phyloP scores from a whole-genome alignment of 2,329 filamentous ascomycete genomes.

The Atkinsonella hypoxylon region DNA sequence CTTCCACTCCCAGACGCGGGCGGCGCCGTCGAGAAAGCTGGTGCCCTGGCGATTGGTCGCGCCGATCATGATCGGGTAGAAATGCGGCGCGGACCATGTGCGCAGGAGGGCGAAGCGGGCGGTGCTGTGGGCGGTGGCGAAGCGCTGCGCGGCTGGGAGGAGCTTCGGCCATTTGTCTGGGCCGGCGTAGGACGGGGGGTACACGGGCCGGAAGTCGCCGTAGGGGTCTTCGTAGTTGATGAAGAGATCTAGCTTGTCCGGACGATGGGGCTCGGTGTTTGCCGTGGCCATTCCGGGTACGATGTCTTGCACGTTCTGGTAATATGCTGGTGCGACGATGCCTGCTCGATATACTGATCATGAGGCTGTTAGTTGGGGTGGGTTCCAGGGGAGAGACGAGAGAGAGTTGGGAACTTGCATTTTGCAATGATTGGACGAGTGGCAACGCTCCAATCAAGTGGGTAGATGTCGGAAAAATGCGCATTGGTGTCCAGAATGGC shows the following conservation, averaged over 20 bases:
- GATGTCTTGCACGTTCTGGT: constrained; percentile 10
- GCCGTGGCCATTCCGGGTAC: constrained; percentile 12
- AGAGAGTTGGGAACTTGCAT: constrained; percentile 5
- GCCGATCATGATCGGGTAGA: constrained; percentile 18
- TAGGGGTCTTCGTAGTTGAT: constrained; percentile 16
- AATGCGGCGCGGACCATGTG: constrained; percentile 18
- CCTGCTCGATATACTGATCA: constrained; percentile 15
- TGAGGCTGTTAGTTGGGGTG: constrained; percentile 6
- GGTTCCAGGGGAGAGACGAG: neutral
- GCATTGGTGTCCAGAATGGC: constrained; percentile 5
- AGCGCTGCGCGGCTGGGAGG: constrained; percentile 10
- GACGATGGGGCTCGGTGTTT: constrained; percentile 15
- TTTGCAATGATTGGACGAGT: constrained; percentile 15
- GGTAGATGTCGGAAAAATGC: constrained; percentile 13
- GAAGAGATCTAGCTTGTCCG: constrained; percentile 15
- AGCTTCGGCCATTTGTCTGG: constrained; percentile 14
- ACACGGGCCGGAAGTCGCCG: constrained; percentile 6
- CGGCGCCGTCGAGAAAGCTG: constrained; percentile 16
- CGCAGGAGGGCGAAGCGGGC: constrained; percentile 17
- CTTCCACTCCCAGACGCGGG: constrained; percentile 16
- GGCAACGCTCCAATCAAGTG: constrained; percentile 17
- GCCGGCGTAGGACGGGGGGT: constrained; percentile 7
- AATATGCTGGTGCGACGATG: constrained; percentile 12
- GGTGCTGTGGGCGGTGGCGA: constrained; percentile 2
- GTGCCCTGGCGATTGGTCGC: constrained; percentile 8